Base-by-base conservation (phyloP, 768 basidiomycete genomes). In the Chlorophyllum brunneum region DNA sequence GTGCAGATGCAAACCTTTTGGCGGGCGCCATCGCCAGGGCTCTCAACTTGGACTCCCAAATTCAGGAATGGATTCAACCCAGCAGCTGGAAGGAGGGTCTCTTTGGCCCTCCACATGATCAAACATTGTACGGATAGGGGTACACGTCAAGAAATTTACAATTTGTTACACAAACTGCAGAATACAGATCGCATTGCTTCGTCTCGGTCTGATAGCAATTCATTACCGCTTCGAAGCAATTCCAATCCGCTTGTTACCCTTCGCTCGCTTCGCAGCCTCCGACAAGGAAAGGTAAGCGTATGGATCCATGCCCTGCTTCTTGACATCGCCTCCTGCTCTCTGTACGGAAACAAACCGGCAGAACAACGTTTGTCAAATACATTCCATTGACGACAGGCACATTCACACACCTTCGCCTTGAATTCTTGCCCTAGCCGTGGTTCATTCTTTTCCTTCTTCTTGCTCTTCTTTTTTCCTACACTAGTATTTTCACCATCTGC, bases 271-370 rank as follows among this genome's bases (percentile, higher is more conserved):
- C 33, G 88, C 82, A 42, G 91, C 90, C 65, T 94, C 87, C 18
- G 83, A 80, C 48, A 99, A 72, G 5, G 92, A 74, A 29, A 99
- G 65, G 66, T 98, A 99, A 15, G 92, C 92, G 65, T 92, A 98
- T 3, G 97, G 97, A 64, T 97, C 94, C 48, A 92, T 67, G 13
- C 87, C 86, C 36, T 82, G 80, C 65, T 82, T 89, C 69, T 92
- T 95, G 66, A 97, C 75, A 65, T 98, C 97, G 6, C 97, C 97
- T 27, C 90, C 91, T 20, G 95, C 97, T 73, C 85, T 90, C 95
- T 98, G 67, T 48, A 56, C 36, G 34, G 22, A 34, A 48, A 49
- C 40, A 59, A 41, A 30, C n/a, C n/a, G n/a, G n/a, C n/a, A n/a
- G n/a, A n/a, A n/a, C 36, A 36, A 37, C 24, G n/a, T 3, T 26